Percentiles rank a stretch among this genome's conserved stretches.
Conservation (phyloP, 73 alveolate genomes). For the Blepharisma stoltei region DNA sequence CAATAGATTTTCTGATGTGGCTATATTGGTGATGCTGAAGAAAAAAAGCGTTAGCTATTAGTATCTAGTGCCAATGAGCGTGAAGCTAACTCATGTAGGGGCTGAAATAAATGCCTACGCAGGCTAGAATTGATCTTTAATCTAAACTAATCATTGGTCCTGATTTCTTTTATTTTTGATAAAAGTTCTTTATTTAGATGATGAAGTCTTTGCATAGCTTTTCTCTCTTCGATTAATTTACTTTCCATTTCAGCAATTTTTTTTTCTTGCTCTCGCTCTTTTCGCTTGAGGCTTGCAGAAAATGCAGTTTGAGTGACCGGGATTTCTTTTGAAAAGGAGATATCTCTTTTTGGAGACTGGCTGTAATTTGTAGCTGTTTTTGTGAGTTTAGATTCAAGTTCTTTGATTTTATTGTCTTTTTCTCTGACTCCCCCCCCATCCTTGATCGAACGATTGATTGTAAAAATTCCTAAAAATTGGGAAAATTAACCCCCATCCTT, state of each 20-base stretch:
- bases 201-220: slow-evolving; percentile 23
- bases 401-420: not conserved
- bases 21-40: too few relatives aligned
- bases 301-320: slow-evolving; percentile 10
- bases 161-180: not conserved
- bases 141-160: not conserved
- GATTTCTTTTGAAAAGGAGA: not conserved
- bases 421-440: too few relatives aligned
- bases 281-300: slow-evolving; percentile 2
- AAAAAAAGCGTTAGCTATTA: too few relatives aligned
- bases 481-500: too few relatives aligned
- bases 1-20: too few relatives aligned
- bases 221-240: slow-evolving; percentile 15
- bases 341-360: slow-evolving; percentile 15
- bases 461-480: too few relatives aligned
- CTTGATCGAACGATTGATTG: too few relatives aligned
- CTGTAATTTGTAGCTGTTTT: slow-evolving; percentile 2
- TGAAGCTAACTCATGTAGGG: too few relatives aligned
- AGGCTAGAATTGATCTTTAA: too few relatives aligned
- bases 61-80: too few relatives aligned
- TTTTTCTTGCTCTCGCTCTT: slow-evolving; percentile 2
- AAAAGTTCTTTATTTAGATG: not conserved
- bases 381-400: not conserved
- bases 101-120: too few relatives aligned
- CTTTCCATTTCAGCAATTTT: not conserved